Evolutionary conservation across 73 alveolate species (phyloP).

Genomic region (Tetrahymena borealis): DNA sequence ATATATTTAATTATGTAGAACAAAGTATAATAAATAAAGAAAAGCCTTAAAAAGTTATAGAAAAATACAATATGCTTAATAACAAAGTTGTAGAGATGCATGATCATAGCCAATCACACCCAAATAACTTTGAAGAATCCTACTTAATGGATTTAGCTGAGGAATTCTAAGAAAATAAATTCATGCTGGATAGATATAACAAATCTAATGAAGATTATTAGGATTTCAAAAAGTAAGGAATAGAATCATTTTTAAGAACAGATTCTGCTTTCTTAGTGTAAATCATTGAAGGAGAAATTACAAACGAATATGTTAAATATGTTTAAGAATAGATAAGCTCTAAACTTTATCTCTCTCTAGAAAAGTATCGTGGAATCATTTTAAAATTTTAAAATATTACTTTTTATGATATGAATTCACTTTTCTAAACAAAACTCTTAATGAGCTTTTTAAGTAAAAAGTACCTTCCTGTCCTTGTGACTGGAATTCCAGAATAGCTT

Average conservation of each 20-base stretch:
- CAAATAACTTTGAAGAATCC: background rate
- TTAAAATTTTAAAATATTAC: background rate
- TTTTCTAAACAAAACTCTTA: background rate
- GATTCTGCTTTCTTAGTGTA: background rate
- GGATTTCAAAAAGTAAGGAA: background rate
- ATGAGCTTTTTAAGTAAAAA: background rate
- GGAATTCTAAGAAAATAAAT: background rate
- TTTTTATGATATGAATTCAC: background rate
- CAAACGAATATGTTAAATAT: background rate
- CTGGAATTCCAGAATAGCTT: background rate
- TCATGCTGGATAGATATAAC: background rate
- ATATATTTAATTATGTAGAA: background rate
- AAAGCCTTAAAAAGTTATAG: background rate
- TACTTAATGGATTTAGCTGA: background rate
- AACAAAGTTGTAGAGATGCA: background rate
- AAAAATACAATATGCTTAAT: background rate
- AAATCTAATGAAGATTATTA: background rate
- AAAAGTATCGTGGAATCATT: background rate
- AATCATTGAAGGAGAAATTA: background rate
- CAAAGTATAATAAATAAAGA: background rate
- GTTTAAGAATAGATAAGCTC: background rate
- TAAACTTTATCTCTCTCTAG: background rate
- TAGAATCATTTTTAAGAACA: background rate
- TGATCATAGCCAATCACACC: background rate
- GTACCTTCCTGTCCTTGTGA: background rate